A percentile compares a stretch with the other conserved stretches of the same genome.
phyloP scores from a whole-genome alignment of 257 asterid genomes.

The Solanum ahanhuiri region DNA sequence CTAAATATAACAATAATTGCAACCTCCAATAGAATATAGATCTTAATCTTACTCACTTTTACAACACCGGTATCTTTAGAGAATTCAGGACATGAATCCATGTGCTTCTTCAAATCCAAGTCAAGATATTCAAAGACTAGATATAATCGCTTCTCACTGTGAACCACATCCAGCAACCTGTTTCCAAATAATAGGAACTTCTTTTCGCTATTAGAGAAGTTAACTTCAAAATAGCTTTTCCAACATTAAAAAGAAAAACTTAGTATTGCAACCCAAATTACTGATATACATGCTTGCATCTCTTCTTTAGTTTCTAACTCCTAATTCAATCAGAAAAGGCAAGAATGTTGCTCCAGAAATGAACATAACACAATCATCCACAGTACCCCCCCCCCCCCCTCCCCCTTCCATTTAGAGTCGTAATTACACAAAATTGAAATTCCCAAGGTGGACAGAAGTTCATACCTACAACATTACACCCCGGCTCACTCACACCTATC shows the following conservation, averaged over 20 bases:
- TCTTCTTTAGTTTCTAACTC: background rate
- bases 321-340: background rate
- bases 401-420: background rate
- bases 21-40: conserved; percentile 11
- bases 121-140: conserved; percentile 95
- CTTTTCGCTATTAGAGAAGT: background rate
- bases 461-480: background rate
- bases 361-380: background rate
- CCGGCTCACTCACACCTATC: background rate
- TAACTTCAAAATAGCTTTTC: background rate
- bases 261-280: background rate
- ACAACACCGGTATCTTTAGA: conserved; percentile 62
- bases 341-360: background rate
- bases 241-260: background rate
- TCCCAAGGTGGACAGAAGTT: background rate
- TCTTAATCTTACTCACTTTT: conserved; percentile 51
- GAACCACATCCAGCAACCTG: conserved; percentile 98
- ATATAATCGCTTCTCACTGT: conserved; percentile 81
- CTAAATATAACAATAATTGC: background rate
- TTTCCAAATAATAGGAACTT: background rate
- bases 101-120: conserved; percentile 93
- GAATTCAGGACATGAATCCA: conserved; percentile 92
- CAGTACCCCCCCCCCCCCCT: background rate
- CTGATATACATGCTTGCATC: background rate
- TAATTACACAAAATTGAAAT: background rate